Conservation (phyloP, 768 basidiomycete species). For the Phylloporus scabripes region DNA sequence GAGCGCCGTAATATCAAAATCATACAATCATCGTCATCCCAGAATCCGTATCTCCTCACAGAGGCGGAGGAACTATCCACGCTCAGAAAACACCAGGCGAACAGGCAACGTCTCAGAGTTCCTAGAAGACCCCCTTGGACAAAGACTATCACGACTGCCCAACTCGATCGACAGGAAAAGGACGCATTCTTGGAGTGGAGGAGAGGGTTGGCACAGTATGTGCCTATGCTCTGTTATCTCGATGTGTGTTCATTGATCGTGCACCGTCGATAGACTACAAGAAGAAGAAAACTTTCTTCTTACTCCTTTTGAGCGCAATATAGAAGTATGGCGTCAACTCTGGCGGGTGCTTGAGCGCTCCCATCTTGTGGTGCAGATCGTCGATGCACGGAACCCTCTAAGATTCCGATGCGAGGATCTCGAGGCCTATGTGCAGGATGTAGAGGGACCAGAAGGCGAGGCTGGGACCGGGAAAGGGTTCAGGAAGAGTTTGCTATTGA, state of each 20-base stretch:
- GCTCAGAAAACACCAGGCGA: constrained; percentile 65
- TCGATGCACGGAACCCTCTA: constrained; percentile 93
- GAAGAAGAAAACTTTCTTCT: constrained; percentile 84
- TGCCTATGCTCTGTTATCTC: constrained; percentile 10
- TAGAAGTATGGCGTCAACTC: constrained; percentile 97
- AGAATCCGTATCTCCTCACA: constrained; percentile 83
- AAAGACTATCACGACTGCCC: constrained; percentile 64
- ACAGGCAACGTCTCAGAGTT: constrained; percentile 72
- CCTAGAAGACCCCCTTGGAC: constrained; percentile 91
- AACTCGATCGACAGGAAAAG: constrained; percentile 87
- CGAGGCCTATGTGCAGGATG: constrained; percentile 77
- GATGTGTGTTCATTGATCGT: not conserved
- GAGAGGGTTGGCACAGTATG: constrained; percentile 84
- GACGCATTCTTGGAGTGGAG: constrained; percentile 92
- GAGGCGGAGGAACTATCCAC: constrained; percentile 77
- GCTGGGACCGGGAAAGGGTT: constrained; percentile 67
- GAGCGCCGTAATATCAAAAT: constrained; percentile 80
- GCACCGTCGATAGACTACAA: constrained; percentile 54
- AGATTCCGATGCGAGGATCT: constrained; percentile 91
- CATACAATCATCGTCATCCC: constrained; percentile 49
- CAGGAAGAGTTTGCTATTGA: constrained; percentile 73
- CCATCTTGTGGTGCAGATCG: constrained; percentile 90
- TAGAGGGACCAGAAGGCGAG: constrained; percentile 80
- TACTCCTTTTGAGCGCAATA: constrained; percentile 94
- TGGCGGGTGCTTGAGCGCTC: constrained; percentile 97